Evolutionary conservation across 371 early-diverging fungal species (phyloP), one percentile per base, ranked within the genome.

Genomic region (Saksenaea oblongispora): DNA sequence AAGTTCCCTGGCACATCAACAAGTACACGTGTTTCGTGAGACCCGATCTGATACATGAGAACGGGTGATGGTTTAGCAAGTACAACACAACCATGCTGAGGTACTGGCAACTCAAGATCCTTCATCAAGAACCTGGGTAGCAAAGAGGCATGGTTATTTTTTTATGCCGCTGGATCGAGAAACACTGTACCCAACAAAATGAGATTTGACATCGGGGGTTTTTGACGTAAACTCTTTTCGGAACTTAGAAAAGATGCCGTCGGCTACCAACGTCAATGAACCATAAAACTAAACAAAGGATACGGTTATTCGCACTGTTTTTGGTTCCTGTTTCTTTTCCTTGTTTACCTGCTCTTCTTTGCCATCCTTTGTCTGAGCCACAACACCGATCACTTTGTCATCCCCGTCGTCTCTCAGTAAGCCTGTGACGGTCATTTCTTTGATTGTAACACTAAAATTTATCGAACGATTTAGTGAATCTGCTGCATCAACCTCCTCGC

Each of bases 211-310:
- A 3, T 74, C 58, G 31, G 91, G 86, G 11, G 80, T 66, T 59
- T 72, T 83, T 0, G 72, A 56, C 18, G 85, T 84, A 47, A 84
- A 83, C 31, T 90, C 84, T 63, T 91, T 92, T 55, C 98, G 85
- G 80, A 97, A 98, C 75, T 93, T 96, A 61, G 96, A 95, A 62
- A 94, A 93, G 64, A 94, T 91, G 18, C 98, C 98, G 72, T 98
- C 70, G 2, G 66, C 66, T 24, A 70, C 70, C 26, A 70, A 22
- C 5, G 70, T 70, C 28, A 96, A 62, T 91, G 91, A 88, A 3
- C 93, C 93, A 72, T 71, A 78, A 54, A 63, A 61, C 65, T 71
- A 37, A 24, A 47, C 22, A 53, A 39, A 26, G 9, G 41, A 56
- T 14, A n/a, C 39, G 17, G n/a, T 53, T 14, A 55, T 11, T 31